These are phyloP conservation scores for Rostrohypoxylon terebratum DNA, from an alignment of 495 filamentous ascomycete species.

Conservation along the genomic window DNA sequence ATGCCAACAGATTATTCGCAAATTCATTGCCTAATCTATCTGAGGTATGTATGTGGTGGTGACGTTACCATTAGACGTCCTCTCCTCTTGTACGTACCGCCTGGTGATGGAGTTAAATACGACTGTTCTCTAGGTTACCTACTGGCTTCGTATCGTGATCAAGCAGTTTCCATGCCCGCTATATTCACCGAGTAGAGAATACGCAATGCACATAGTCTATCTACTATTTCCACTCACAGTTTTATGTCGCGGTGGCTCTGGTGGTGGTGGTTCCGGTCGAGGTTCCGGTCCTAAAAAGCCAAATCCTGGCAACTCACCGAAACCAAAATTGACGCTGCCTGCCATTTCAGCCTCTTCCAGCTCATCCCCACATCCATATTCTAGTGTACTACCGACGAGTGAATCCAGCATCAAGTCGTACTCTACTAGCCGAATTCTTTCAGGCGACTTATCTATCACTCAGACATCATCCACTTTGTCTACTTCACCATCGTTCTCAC, in stretches of 20 bases:
- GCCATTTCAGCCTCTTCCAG: too few species aligned
- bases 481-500: too few species aligned
- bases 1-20: too few species aligned
- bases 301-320: background rate
- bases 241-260: background rate
- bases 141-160: background rate
- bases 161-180: background rate
- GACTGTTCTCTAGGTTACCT: too few species aligned
- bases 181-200: background rate
- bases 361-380: too few species aligned
- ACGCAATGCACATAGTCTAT: background rate
- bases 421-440: too few species aligned
- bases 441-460: too few species aligned
- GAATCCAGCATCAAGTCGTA: too few species aligned
- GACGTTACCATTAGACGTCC: background rate
- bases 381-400: too few species aligned
- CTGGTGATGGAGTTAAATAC: background rate
- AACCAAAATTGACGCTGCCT: too few species aligned
- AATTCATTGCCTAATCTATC: background rate
- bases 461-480: too few species aligned
- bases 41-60: background rate
- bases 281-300: background rate
- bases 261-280: too few species aligned
- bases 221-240: background rate
- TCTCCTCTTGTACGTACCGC: background rate